These are phyloP conservation scores for Diaporthe vexans DNA, from an alignment of 2,329 filamentous ascomycete species.

Conservation along the genomic window DNA sequence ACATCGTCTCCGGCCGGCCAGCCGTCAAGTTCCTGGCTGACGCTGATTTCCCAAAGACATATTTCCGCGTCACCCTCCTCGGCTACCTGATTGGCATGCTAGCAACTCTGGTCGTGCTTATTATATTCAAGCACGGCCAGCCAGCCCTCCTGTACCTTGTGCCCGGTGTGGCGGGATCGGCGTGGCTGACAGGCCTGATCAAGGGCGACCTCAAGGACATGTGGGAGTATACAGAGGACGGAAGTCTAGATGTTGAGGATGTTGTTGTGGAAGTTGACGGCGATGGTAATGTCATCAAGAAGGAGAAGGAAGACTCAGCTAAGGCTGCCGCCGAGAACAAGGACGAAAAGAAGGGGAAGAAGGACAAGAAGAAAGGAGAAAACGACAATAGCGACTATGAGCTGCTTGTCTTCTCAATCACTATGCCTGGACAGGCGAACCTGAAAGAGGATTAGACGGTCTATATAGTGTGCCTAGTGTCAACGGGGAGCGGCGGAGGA, in stretches of 20 bases:
- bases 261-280: constrained; percentile 68
- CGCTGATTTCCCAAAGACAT: constrained; percentile 81
- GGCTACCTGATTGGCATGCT: constrained; percentile 87
- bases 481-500: background rate
- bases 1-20: constrained; percentile 44
- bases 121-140: constrained; percentile 85
- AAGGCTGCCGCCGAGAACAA: background rate
- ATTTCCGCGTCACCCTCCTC: constrained; percentile 82
- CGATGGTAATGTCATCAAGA: constrained; percentile 61
- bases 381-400: constrained; percentile 36
- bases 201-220: constrained; percentile 81
- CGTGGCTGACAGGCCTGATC: constrained; percentile 80
- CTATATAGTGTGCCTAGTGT: background rate
- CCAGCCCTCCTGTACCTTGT: constrained; percentile 94
- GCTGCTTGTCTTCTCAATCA: constrained; percentile 49
- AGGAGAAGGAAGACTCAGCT: constrained; percentile 48
- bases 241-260: constrained; percentile 67
- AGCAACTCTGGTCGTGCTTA: constrained; percentile 81
- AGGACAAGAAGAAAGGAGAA: constrained; percentile 37
- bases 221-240: constrained; percentile 86
- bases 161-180: constrained; percentile 80
- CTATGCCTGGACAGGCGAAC: constrained; percentile 40
- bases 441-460: constrained; percentile 42
- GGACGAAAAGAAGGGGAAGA: constrained; percentile 38
- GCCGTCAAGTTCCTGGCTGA: constrained; percentile 55